A percentile compares a stretch with the other conserved stretches of the same genome.
Evolutionary conservation across 345 rosid species (phyloP).

Genomic region (Populus nigra): DNA sequence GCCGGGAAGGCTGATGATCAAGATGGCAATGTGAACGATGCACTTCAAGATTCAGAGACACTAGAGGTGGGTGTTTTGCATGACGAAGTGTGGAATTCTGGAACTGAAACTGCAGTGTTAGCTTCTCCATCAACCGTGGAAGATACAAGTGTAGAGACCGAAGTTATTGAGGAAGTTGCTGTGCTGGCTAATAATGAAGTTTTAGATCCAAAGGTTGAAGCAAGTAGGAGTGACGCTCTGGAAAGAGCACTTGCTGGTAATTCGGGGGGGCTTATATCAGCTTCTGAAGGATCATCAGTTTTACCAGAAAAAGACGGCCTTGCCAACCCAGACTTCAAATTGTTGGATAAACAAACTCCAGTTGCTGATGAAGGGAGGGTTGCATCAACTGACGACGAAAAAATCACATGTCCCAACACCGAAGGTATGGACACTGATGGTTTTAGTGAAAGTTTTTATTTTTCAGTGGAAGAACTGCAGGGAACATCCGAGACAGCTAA

Average conservation of each 20-base stretch:
- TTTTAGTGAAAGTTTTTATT: slow-evolving; percentile 40
- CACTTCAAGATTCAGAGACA: slow-evolving; percentile 10
- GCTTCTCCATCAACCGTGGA: slow-evolving; percentile 12
- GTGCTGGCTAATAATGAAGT: not conserved
- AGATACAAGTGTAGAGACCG: slow-evolving; percentile 12
- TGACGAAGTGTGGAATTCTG: slow-evolving; percentile 10
- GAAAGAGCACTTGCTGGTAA: not conserved
- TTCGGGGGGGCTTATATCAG: slow-evolving; percentile 1
- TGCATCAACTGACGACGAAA: slow-evolving; percentile 19
- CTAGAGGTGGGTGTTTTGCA: slow-evolving; percentile 2
- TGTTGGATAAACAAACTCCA: slow-evolving; percentile 18
- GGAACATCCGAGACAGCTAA: slow-evolving; percentile 28
- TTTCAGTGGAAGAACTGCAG: slow-evolving; percentile 43
- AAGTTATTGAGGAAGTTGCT: slow-evolving; percentile 6
- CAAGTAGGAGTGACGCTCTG: not conserved
- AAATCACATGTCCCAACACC: slow-evolving; percentile 25
- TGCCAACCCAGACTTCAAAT: slow-evolving; percentile 18
- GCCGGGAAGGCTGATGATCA: slow-evolving; percentile 7
- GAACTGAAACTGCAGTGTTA: not conserved
- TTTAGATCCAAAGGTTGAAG: slow-evolving; percentile 18
- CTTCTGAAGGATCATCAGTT: slow-evolving; percentile 18
- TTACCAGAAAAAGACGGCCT: slow-evolving; percentile 13
- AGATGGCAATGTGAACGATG: slow-evolving; percentile 15
- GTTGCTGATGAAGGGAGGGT: slow-evolving; percentile 29
- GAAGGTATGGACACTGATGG: slow-evolving; percentile 60